These are phyloP conservation scores for Beauveria bassiana DNA, from an alignment of 2,329 filamentous ascomycete species.

Conservation along the genomic window DNA sequence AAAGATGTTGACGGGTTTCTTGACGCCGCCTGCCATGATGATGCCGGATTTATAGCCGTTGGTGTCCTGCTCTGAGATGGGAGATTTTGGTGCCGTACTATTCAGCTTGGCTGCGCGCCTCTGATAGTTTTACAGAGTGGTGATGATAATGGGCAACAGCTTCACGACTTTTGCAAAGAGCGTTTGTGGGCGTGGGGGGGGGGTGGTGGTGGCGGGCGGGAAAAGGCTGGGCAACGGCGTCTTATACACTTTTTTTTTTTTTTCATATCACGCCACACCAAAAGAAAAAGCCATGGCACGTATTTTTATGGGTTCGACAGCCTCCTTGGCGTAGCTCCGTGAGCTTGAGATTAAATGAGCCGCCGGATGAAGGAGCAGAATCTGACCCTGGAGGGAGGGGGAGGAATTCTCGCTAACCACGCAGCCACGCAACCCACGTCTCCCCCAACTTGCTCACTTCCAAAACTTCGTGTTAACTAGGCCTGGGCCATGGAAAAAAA, in stretches of 20 bases:
- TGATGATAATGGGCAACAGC: neutral
- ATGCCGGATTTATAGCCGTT: neutral
- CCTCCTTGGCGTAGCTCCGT: neutral
- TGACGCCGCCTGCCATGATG: slow-evolving; percentile 42
- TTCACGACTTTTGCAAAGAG: neutral
- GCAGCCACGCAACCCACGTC: no score
- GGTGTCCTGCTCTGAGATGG: neutral
- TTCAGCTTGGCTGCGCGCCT: neutral
- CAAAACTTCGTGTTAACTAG: neutral
- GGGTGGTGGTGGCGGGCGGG: neutral
- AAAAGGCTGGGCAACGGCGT: neutral
- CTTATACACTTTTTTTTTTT: neutral
- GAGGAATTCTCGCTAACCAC: neutral
- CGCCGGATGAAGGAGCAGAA: neutral
- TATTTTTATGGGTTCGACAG: neutral
- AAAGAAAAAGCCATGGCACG: neutral
- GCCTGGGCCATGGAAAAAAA: neutral
- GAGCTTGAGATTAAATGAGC: neutral
- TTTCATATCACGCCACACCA: neutral
- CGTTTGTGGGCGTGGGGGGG: neutral
- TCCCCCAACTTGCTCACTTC: neutral
- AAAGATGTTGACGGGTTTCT: slow-evolving; percentile 57
- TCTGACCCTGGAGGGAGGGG: neutral
- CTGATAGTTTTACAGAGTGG: neutral
- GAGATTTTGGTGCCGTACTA: no score